phyloP scores from a whole-genome alignment of 2,329 filamentous ascomycete genomes.

The Fusarium camptoceras region DNA sequence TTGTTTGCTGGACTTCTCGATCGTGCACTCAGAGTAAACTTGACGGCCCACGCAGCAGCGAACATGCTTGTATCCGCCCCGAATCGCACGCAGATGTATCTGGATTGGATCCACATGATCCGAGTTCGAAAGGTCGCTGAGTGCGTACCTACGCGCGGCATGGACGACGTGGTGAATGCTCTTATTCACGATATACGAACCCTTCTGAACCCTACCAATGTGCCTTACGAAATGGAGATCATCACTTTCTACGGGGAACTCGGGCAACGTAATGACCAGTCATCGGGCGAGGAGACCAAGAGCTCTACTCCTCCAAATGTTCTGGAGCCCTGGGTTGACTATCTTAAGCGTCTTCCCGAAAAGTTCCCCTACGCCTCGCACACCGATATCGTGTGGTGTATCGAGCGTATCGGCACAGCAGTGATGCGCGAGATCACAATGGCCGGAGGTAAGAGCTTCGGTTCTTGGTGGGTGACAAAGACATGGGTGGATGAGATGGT shows the following conservation, averaged over 20 bases:
- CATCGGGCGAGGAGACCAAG: conserved; percentile 43
- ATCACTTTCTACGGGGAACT: conserved; percentile 71
- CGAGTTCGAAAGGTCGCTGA: conserved; percentile 72
- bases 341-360: conserved; percentile 74
- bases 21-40: conserved; percentile 89
- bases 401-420: conserved; percentile 79
- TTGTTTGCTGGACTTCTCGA: conserved; percentile 89
- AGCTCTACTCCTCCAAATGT: conserved; percentile 69
- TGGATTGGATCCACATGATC: conserved; percentile 83
- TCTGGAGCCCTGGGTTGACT: conserved; percentile 81
- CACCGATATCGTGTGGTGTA: conserved; percentile 79
- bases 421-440: conserved; percentile 86
- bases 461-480: conserved; percentile 95
- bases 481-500: conserved; percentile 97
- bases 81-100: conserved; percentile 94
- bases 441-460: conserved; percentile 81
- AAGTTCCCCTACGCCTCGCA: conserved; percentile 81
- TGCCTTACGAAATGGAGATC: conserved; percentile 73
- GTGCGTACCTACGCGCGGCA: conserved; percentile 70
- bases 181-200: conserved; percentile 75
- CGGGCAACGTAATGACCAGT: conserved; percentile 60
- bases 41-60: conserved; percentile 92
- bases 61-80: conserved; percentile 88
- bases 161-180: conserved; percentile 74
- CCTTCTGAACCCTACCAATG: conserved; percentile 75